These are phyloP conservation scores for Cordyceps cateniannulata DNA, from an alignment of 2,329 filamentous ascomycete genomes.

Conservation along the genomic window DNA sequence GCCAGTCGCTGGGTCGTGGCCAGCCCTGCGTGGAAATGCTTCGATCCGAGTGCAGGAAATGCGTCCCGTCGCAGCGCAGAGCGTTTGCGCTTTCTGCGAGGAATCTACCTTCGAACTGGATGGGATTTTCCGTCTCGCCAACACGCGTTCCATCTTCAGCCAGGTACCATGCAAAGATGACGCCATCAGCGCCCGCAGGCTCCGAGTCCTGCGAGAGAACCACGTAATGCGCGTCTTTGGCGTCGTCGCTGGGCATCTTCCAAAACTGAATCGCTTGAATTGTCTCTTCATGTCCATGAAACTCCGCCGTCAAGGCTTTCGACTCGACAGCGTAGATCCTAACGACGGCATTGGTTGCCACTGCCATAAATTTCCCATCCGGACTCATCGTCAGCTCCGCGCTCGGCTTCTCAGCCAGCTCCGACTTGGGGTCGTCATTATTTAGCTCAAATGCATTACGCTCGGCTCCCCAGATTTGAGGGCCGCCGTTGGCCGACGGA, in stretches of 20 bases:
- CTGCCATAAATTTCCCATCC: constrained; percentile 1
- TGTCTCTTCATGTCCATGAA: not conserved
- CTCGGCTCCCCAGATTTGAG: not conserved
- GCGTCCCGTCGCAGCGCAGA: not conserved
- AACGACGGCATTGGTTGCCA: constrained; percentile 2
- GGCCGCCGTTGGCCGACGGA: constrained; percentile 3
- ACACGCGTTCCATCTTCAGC: not conserved
- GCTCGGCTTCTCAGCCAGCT: constrained; percentile 2
- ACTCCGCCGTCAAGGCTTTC: not conserved
- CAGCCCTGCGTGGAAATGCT: constrained; percentile 5
- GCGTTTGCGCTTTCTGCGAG: constrained; percentile 1
- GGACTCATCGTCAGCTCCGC: not conserved
- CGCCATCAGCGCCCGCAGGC: not conserved
- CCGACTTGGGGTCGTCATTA: constrained; percentile 1
- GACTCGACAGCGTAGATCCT: constrained; percentile 6
- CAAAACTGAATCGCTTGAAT: constrained; percentile 1
- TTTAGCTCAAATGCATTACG: constrained; percentile 3
- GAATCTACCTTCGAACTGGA: constrained; percentile 2
- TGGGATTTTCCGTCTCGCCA: not conserved
- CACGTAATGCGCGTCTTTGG: not conserved
- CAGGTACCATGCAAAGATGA: constrained; percentile 4
- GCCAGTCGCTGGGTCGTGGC: constrained; percentile 3
- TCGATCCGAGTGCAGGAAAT: constrained; percentile 6
- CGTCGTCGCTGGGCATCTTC: not conserved
- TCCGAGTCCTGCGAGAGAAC: constrained; percentile 7